Conservation (phyloP, 768 basidiomycete species). For the Russula compacta region DNA sequence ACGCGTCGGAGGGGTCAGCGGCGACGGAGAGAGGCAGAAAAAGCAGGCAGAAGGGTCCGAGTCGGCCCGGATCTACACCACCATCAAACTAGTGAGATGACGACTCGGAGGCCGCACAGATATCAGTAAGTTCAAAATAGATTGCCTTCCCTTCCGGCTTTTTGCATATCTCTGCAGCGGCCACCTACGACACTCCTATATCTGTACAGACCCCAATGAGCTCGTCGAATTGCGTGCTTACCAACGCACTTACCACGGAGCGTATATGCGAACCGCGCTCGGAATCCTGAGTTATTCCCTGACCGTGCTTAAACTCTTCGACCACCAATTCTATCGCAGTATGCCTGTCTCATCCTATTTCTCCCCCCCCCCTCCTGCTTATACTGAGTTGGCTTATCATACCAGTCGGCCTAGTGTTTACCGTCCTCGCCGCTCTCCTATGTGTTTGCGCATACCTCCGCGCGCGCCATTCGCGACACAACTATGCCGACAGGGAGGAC, state of each 20-base stretch:
- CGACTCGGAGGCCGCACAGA: neutral
- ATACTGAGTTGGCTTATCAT: too few species aligned
- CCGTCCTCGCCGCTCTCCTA: conserved; percentile 51
- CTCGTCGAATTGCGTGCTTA: conserved; percentile 66
- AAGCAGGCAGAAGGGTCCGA: too few species aligned
- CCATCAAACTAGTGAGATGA: too few species aligned
- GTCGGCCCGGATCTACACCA: neutral
- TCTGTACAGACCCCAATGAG: conserved; percentile 28
- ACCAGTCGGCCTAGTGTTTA: conserved; percentile 52
- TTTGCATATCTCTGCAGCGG: conserved; percentile 21
- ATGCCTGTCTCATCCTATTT: conserved; percentile 24
- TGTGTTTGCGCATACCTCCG: conserved; percentile 52
- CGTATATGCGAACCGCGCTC: conserved; percentile 69
- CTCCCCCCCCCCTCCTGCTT: neutral
- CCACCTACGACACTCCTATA: conserved; percentile 28
- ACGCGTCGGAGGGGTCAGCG: neutral
- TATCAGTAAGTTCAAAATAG: conserved; percentile 1
- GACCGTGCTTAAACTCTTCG: conserved; percentile 72
- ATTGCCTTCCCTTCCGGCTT: neutral
- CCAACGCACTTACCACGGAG: conserved; percentile 76
- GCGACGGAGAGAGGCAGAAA: neutral
- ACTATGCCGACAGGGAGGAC: conserved; percentile 53
- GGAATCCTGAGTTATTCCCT: conserved; percentile 66
- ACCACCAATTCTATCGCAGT: conserved; percentile 65
- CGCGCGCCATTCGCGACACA: conserved; percentile 56